A percentile compares a stretch with the other conserved stretches of the same genome.
These are phyloP conservation scores for Phenoliferia sp. DNA, from an alignment of 1,284 basidiomycete genomes.

Conservation along the genomic window DNA sequence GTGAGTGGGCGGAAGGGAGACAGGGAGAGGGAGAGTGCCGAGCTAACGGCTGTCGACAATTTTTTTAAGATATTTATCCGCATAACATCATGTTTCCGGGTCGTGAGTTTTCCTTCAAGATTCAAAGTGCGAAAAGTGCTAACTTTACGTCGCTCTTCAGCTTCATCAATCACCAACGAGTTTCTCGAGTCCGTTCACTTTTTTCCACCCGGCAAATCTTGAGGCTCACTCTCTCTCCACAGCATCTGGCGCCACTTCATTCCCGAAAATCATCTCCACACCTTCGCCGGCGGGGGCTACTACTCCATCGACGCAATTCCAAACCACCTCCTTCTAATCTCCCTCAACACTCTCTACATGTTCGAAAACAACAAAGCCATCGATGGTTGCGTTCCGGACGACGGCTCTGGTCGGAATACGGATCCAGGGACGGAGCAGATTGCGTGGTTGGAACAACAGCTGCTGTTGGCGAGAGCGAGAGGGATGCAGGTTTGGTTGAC, in stretches of 20 bases:
- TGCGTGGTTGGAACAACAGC: constrained; percentile 86
- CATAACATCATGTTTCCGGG: constrained; percentile 41
- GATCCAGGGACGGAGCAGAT: constrained; percentile 80
- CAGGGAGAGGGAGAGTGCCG: background rate
- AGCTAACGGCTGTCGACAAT: background rate
- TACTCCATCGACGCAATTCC: constrained; percentile 77
- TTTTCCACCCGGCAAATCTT: background rate
- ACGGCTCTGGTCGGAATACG: background rate
- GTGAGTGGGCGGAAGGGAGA: background rate
- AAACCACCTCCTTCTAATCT: constrained; percentile 69
- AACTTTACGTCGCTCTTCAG: background rate
- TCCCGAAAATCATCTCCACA: constrained; percentile 69
- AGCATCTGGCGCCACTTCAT: constrained; percentile 82
- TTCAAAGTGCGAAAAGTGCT: background rate
- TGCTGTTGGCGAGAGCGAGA: constrained; percentile 63
- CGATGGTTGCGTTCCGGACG: constrained; percentile 40
- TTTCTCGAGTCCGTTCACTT: constrained; percentile 56
- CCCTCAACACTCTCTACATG: constrained; percentile 87
- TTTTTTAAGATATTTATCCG: constrained; percentile 20
- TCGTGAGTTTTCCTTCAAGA: background rate
- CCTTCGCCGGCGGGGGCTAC: constrained; percentile 59
- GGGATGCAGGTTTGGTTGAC: constrained; percentile 69
- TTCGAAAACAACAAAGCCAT: constrained; percentile 81
- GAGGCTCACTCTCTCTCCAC: constrained; percentile 1
- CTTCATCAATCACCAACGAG: constrained; percentile 60